These are phyloP conservation scores for Plasmodium gonderi DNA, from an alignment of 169 alveolate species.

Conservation along the genomic window DNA sequence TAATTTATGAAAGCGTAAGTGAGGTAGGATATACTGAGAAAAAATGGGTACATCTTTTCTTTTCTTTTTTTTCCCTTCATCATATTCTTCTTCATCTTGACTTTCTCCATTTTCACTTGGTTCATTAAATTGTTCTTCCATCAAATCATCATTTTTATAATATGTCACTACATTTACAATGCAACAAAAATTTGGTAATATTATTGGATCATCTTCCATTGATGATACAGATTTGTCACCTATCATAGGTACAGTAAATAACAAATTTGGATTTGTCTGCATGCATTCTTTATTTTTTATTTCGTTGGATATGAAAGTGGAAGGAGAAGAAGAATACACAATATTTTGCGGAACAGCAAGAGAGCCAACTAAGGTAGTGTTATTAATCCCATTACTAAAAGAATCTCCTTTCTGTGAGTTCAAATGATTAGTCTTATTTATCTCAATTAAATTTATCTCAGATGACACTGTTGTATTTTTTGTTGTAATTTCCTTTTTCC, in stretches of 20 bases:
- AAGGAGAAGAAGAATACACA: background rate
- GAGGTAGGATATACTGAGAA: constrained; percentile 83
- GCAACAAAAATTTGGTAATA: constrained; percentile 69
- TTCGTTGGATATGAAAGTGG: constrained; percentile 11
- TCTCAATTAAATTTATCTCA: background rate
- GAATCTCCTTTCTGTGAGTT: background rate
- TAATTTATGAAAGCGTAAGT: constrained; percentile 80
- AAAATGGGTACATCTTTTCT: constrained; percentile 72
- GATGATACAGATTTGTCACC: constrained; percentile 70
- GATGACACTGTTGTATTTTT: background rate
- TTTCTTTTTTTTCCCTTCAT: background rate
- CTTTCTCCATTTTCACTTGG: constrained; percentile 54
- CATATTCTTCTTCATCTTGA: constrained; percentile 27
- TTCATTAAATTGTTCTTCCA: constrained; percentile 70
- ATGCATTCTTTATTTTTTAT: constrained; percentile 26
- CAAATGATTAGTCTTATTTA: constrained; percentile 8
- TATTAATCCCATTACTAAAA: background rate
- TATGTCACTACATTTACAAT: constrained; percentile 70
- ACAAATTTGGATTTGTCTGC: constrained; percentile 1
- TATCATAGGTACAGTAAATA: constrained; percentile 71
- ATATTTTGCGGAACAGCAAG: constrained; percentile 16
- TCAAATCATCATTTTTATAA: constrained; percentile 67
- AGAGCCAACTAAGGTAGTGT: constrained; percentile 11
- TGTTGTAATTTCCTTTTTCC: background rate
- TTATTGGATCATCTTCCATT: constrained; percentile 72